Conservation (phyloP, 495 filamentous ascomycete genomes). For the Penicillium cinerascens region DNA sequence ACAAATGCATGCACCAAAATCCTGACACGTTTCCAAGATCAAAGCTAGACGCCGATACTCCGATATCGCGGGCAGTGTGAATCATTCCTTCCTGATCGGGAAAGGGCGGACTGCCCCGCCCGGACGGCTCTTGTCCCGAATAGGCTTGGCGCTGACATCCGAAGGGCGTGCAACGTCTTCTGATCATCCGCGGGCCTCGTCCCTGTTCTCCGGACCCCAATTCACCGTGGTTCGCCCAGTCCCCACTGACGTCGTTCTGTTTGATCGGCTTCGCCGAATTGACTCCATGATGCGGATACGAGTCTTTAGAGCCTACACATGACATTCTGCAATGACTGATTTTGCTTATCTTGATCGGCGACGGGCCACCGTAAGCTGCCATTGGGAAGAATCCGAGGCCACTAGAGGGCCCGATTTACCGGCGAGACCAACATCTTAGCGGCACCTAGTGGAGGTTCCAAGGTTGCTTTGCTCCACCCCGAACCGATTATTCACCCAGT, state of each 20-base stretch:
- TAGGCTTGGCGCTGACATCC: slow-evolving; percentile 34
- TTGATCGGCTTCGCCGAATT: slow-evolving; percentile 8
- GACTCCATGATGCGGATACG: not conserved
- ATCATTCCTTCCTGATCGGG: slow-evolving; percentile 9
- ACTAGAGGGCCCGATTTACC: slow-evolving; percentile 5
- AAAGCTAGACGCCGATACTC: not conserved
- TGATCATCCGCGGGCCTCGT: slow-evolving; percentile 2
- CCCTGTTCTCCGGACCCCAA: not conserved
- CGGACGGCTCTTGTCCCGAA: slow-evolving; percentile 13
- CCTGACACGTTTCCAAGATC: no score
- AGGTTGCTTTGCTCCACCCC: slow-evolving; percentile 18
- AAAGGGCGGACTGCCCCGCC: not conserved
- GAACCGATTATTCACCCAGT: slow-evolving; percentile 25
- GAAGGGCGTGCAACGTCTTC: slow-evolving; percentile 33
- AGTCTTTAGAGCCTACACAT: not conserved
- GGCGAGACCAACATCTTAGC: slow-evolving; percentile 3
- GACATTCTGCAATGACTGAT: slow-evolving; percentile 15
- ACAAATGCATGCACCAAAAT: no score
- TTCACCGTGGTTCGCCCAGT: not conserved
- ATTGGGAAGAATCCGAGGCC: not conserved
- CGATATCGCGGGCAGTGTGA: slow-evolving; percentile 19
- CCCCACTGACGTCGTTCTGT: not conserved
- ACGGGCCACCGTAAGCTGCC: not conserved
- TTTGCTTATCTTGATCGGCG: slow-evolving; percentile 14
- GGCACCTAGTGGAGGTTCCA: slow-evolving; percentile 10